Percentiles rank a stretch among this genome's conserved stretches.
These are phyloP conservation scores for Ilex asprella DNA, from an alignment of 257 asterid species.

Conservation along the genomic window DNA sequence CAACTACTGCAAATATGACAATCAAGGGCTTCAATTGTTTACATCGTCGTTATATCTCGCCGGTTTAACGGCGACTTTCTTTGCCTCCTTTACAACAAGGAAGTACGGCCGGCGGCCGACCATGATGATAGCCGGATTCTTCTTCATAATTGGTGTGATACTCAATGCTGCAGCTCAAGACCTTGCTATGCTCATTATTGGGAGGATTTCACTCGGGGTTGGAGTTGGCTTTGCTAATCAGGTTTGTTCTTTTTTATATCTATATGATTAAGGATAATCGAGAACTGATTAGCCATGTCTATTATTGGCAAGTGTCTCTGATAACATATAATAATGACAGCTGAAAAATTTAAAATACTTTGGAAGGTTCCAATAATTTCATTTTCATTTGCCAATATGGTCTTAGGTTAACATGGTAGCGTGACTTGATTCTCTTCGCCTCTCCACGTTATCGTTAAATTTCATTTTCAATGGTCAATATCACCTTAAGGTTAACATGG, in stretches of 20 bases:
- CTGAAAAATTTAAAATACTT: no score
- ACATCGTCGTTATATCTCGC: conserved; percentile 86
- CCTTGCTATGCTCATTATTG: conserved; percentile 85
- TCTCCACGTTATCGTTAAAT: no score
- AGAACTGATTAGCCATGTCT: no score
- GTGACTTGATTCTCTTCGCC: no score
- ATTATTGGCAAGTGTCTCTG: no score
- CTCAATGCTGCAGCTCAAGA: conserved; percentile 72
- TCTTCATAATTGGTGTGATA: conserved; percentile 55
- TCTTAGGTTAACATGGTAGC: no score
- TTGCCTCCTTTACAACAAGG: conserved; percentile 85
- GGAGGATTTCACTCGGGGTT: conserved; percentile 74
- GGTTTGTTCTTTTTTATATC: conserved; percentile 26
- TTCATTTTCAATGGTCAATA: no score
- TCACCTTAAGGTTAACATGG: no score
- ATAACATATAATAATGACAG: no score
- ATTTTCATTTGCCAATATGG: no score
- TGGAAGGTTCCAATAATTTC: no score
- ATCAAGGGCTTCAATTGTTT: conserved; percentile 75
- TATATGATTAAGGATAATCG: background rate
- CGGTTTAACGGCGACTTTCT: conserved; percentile 71
- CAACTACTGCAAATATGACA: conserved; percentile 86
- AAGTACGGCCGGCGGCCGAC: conserved; percentile 56
- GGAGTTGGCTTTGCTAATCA: conserved; percentile 95
- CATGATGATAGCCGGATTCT: conserved; percentile 73